Conservation (phyloP, 768 basidiomycete species). For the Cytidiella melzeri region DNA sequence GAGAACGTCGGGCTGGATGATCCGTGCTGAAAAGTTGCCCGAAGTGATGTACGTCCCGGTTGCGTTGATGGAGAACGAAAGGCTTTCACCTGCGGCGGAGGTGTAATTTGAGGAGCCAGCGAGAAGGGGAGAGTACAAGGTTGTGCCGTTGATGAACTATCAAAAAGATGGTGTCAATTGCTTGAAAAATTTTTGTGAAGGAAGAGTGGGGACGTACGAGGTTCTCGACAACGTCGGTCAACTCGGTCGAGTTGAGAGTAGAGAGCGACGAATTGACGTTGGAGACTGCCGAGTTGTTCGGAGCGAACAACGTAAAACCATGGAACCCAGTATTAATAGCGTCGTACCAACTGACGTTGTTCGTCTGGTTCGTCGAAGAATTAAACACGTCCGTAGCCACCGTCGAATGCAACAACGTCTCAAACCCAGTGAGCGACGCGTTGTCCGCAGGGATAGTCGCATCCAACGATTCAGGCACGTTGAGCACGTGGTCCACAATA, state of each 20-base stretch:
- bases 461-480: constrained; percentile 43
- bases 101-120: constrained; percentile 30
- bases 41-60: constrained; percentile 51
- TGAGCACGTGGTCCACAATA: constrained; percentile 44
- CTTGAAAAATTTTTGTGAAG: neutral
- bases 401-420: constrained; percentile 22
- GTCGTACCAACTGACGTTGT: constrained; percentile 31
- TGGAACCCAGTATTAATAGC: constrained; percentile 29
- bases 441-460: constrained; percentile 37
- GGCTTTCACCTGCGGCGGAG: constrained; percentile 52
- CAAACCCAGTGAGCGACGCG: constrained; percentile 31
- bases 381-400: constrained; percentile 22
- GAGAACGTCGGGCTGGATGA: constrained; percentile 55
- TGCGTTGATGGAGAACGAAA: constrained; percentile 46
- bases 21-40: constrained; percentile 42
- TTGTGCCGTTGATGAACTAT: constrained; percentile 62
- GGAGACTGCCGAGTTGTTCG: constrained; percentile 45
- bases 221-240: constrained; percentile 45
- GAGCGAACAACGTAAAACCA: constrained; percentile 67
- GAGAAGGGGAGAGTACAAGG: constrained; percentile 54
- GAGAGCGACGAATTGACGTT: constrained; percentile 29
- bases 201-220: constrained; percentile 39
- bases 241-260: constrained; percentile 39
- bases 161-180: neutral
- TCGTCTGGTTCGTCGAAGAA: constrained; percentile 26